Evolutionary conservation across 2,329 filamentous ascomycete genomes (phyloP).

Genomic region (Diaporthe sp.): DNA sequence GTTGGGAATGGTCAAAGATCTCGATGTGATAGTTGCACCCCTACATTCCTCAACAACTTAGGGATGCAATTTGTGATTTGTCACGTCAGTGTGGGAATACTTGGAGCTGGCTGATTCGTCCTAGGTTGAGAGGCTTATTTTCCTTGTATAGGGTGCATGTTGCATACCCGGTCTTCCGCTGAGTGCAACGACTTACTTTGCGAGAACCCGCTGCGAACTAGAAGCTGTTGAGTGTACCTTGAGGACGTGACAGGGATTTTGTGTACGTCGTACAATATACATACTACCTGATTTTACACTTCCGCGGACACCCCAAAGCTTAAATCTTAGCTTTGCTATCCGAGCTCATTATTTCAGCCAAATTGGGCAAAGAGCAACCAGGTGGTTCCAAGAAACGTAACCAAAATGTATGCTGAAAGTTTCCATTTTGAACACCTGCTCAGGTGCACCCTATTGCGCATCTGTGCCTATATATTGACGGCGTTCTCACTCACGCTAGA

Average conservation of each 20-base stretch:
- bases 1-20: neutral
- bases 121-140: neutral
- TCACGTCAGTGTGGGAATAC: neutral
- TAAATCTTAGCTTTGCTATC: no score
- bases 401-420: neutral
- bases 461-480: neutral
- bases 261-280: neutral
- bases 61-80: neutral
- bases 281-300: neutral
- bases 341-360: no score
- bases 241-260: neutral
- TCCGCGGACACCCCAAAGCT: no score
- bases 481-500: neutral
- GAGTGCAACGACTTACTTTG: no score
- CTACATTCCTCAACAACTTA: neutral
- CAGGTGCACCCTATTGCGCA: neutral
- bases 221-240: neutral
- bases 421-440: neutral
- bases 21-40: neutral
- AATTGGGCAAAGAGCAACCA: neutral
- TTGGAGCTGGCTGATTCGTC: neutral
- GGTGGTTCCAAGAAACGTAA: neutral
- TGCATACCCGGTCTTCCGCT: no score
- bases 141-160: neutral
- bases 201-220: neutral